Evolutionary conservation across 345 rosid species (phyloP).

Genomic region (Citrus maxima): DNA sequence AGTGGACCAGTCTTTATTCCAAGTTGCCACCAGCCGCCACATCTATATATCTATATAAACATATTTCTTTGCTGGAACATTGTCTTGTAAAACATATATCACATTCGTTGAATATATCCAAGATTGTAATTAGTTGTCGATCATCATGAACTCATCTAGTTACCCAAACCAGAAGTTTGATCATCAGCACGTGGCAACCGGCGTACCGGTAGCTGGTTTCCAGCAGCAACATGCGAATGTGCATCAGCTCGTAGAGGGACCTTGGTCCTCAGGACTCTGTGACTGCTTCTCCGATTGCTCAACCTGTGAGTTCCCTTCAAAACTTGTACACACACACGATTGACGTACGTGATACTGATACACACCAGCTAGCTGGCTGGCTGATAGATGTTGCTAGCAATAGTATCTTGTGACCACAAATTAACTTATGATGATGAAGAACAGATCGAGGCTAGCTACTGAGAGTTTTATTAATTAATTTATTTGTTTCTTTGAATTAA

Average conservation of each 20-base stretch:
- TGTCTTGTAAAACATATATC: not conserved
- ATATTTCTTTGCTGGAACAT: no score
- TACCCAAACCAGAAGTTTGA: not conserved
- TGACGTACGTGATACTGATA: no score
- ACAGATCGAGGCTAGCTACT: not conserved
- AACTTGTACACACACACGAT: no score
- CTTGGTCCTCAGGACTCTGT: slow-evolving; percentile 17
- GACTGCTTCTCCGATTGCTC: slow-evolving; percentile 9
- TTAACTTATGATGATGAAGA: not conserved
- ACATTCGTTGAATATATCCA: not conserved
- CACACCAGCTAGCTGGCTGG: no score
- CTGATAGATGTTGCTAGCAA: no score
- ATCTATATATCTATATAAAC: no score
- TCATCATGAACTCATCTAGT: not conserved
- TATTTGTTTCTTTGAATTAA: not conserved
- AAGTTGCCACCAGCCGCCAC: no score
- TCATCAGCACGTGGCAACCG: not conserved
- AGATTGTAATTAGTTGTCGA: not conserved
- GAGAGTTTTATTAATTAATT: not conserved
- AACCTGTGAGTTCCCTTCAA: not conserved
- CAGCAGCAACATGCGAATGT: not conserved
- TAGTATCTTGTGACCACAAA: no score
- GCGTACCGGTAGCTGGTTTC: not conserved
- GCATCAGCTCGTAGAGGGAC: not conserved
- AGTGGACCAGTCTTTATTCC: no score